Evolutionary conservation across 257 asterid species (phyloP).

Genomic region (Nicotiana attenuata): DNA sequence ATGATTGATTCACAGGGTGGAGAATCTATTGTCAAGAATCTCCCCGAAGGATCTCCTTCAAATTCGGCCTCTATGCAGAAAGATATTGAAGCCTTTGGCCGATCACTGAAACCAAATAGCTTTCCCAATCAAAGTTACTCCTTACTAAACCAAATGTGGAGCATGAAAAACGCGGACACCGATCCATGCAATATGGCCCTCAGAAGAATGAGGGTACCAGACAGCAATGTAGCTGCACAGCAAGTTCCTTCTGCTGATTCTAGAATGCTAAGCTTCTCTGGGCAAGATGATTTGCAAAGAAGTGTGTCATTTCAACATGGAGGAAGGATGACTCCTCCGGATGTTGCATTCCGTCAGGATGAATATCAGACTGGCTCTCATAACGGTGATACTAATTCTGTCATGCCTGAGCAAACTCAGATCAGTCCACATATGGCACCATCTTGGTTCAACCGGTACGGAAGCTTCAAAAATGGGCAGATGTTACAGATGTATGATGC

Average conservation of each 20-base stretch:
- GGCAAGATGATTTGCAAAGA: constrained; percentile 29
- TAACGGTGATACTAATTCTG: constrained; percentile 12
- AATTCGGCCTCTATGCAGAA: constrained; percentile 50
- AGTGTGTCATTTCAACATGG: constrained; percentile 34
- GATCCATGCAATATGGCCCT: constrained; percentile 51
- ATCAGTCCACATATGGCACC: constrained; percentile 80
- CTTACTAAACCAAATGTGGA: constrained; percentile 50
- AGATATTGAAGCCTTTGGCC: constrained; percentile 81
- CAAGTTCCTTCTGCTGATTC: constrained; percentile 41
- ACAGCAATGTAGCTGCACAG: constrained; percentile 30
- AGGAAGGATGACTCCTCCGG: constrained; percentile 41
- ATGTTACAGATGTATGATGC: constrained; percentile 36
- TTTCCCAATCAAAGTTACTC: constrained; percentile 44
- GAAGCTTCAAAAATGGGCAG: constrained; percentile 60
- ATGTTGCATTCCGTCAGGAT: constrained; percentile 27
- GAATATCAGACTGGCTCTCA: constrained; percentile 23
- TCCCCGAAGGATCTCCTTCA: constrained; percentile 47
- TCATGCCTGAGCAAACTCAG: constrained; percentile 29
- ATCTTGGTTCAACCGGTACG: constrained; percentile 76
- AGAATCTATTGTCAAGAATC: constrained; percentile 34
- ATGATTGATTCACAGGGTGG: constrained; percentile 31
- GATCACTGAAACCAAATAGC: constrained; percentile 61
- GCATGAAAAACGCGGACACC: constrained; percentile 37
- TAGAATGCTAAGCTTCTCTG: constrained; percentile 34
- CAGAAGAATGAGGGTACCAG: constrained; percentile 58